Evolutionary conservation across 495 filamentous ascomycete species (phyloP), one percentile per base, ranked within the genome.

Genomic region (Cairneyella variabilis): DNA sequence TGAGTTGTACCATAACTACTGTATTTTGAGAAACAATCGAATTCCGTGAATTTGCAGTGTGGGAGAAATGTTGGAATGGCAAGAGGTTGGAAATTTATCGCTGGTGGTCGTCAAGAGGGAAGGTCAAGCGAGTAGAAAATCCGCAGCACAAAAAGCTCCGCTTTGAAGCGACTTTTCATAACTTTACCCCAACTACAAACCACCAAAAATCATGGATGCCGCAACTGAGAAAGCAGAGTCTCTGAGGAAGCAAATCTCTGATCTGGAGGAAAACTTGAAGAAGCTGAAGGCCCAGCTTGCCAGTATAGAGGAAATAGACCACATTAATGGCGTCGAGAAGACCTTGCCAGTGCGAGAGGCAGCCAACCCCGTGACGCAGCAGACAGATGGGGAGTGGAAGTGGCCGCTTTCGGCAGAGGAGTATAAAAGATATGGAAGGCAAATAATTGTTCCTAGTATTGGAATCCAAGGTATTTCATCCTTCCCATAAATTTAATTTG

Each of bases 401-500:
- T 87, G 84, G 86, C 83, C 84, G 0, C 67, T 92, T 8, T 64
- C 67, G 0, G 68, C 65, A 22, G 77, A 85, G 26, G 90, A 95
- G 63, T 92, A 96, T 61, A 76, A 75, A 57, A 80, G 91, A 45
- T 98, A 98, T 73, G 90, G 90, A 3, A 76, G 93, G 36, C 93
- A 98, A 68, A 86, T 98, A 73, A 92, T 97, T 39, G 78, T 98
- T 32, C 85, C 90, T 0, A 82, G 88, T 52, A 76, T 98, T 53
- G 92, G 91, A 2, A 74, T 96, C 22, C 73, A 83, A 66, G 90
- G 89, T 86, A 21, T 34, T 11, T 41, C n/a, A 8, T 56, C 27
- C 18, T 42, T 30, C 46, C n/a, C n/a, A n/a, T n/a, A n/a, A n/a
- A n/a, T n/a, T n/a, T n/a, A n/a, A n/a, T n/a, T n/a, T n/a, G n/a